Base-by-base conservation (phyloP, 305 asterid species). In the Fraxinus greggii region DNA sequence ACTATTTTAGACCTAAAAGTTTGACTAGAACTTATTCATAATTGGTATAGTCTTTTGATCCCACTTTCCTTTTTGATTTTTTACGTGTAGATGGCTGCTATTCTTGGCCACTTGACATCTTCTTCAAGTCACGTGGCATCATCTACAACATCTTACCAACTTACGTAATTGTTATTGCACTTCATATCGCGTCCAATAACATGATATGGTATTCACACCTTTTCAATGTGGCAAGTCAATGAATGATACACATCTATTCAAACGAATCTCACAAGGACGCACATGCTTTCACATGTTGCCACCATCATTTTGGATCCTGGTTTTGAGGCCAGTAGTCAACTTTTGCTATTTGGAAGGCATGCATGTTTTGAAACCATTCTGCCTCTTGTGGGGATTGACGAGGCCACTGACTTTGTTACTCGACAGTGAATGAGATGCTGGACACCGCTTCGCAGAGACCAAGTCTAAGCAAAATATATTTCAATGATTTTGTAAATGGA, bases 71-170 rank as follows among this genome's bases (percentile, higher is more conserved):
- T 76, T 76, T 76, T 80, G 76, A 51, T 63, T n/a, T n/a, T 63
- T n/a, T 81, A 77, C 19, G 23, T 77, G 82, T 81, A 77, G 82
- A 84, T 29, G 80, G 77, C 82, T 80, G 72, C 67, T 77, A 75
- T 74, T 80, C 78, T 65, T 21, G 81, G 81, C 74, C 56, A 75
- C 80, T 63, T 79, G 76, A 45, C 78, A 69, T 83, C 77, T 63
- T 83, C 77, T 63, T 56, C 79, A 76, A 63, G 40, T 83, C 78
- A 65, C 73, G 42, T 83, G 86, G 79, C 81, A 72, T 80, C 61
- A 80, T 80, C 61, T 48, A 33, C 82, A 36, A 72, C 77, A 29
- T 70, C n/a, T 79, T 74, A 45, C 77, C 19, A 75, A 69, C 75
- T 51, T 17, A 51, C 23, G 33, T 15, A 56, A 54, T 83, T 56